Evolutionary conservation across 2,329 filamentous ascomycete species (phyloP).

Genomic region (Fusarium hainanense): DNA sequence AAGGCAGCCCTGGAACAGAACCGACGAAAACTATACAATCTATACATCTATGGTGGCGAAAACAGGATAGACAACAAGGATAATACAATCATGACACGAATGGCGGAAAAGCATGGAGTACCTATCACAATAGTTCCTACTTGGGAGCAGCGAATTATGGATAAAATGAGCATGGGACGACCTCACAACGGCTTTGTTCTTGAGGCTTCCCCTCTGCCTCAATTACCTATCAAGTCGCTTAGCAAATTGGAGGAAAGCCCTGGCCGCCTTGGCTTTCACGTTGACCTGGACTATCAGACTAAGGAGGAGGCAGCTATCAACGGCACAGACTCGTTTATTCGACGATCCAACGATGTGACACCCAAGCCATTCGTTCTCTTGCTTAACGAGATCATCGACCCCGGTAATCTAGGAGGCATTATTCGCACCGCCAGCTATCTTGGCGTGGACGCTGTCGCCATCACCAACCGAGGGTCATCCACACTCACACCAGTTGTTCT

Average conservation of each 20-base stretch:
- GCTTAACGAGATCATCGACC: conserved; percentile 82
- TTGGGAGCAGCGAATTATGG: conserved; percentile 74
- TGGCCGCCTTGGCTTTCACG: conserved; percentile 63
- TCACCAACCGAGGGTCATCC: conserved; percentile 79
- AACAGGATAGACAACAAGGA: conserved; percentile 63
- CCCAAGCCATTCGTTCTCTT: conserved; percentile 77
- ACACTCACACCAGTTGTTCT: conserved; percentile 80
- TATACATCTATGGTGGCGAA: conserved; percentile 78
- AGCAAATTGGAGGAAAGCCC: conserved; percentile 59
- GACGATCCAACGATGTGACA: conserved; percentile 45
- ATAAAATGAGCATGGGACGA: conserved; percentile 83
- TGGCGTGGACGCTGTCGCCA: conserved; percentile 84
- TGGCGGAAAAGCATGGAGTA: conserved; percentile 64
- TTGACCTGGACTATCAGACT: conserved; percentile 74
- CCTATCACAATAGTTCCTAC: conserved; percentile 68
- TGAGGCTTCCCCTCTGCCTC: conserved; percentile 85
- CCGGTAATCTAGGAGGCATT: conserved; percentile 90
- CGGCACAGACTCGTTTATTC: conserved; percentile 67
- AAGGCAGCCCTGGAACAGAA: conserved; percentile 76
- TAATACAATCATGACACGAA: conserved; percentile 56
- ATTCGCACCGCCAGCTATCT: conserved; percentile 90
- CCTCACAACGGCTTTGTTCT: conserved; percentile 92
- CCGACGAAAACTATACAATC: conserved; percentile 80
- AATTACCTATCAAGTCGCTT: conserved; percentile 72
- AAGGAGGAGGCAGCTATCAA: conserved; percentile 80